Evolutionary conservation across 441 rosid genomes (phyloP), one percentile per base, ranked within the genome.

Genomic region (Breynia disticha): DNA sequence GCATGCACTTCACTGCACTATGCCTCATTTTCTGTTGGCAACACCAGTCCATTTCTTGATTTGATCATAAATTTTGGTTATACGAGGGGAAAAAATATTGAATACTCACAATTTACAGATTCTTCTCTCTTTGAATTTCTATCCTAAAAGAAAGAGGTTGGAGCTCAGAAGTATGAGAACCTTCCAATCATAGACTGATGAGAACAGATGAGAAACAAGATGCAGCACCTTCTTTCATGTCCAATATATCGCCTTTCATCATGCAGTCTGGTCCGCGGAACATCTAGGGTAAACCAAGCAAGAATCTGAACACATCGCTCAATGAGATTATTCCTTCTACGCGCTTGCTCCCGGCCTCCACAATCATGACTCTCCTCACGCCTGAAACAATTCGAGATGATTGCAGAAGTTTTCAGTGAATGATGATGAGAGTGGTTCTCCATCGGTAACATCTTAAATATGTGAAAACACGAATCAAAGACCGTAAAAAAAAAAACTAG

Each of bases 271-370:
- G 41, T 11, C 13, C 12, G 13, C 38, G 16, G n/a, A 63, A 32
- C 18, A 11, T 41, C 47, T 44, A 18, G 32, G 57, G 49, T 50
- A 52, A 55, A 62, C 91, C 90, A 19, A 94, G 83, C 67, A 94
- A 77, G 74, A 85, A 90, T 59, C 61, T 79, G 69, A 94, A 85
- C 48, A 94, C 80, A 59, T 94, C 99, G 44, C 90, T 79, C 67
- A 94, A 54, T 21, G 99, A 79, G 51, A 94, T 73, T 48, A 90
- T 79, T 59, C 97, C 99, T 85, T 94, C 86, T 4, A 94, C 97
- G 17, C 96, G 93, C 73, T 84, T 94, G 84, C 95, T 94, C 55
- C 99, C 96, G 41, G 96, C 91, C 72, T 94, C 97, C 70, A 94
- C 96, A 50, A 87, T 77, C 60, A 90, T 74, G 41, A 94, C 74